Conservation (phyloP, 306 rosid species). For the Carpinus viminea region DNA sequence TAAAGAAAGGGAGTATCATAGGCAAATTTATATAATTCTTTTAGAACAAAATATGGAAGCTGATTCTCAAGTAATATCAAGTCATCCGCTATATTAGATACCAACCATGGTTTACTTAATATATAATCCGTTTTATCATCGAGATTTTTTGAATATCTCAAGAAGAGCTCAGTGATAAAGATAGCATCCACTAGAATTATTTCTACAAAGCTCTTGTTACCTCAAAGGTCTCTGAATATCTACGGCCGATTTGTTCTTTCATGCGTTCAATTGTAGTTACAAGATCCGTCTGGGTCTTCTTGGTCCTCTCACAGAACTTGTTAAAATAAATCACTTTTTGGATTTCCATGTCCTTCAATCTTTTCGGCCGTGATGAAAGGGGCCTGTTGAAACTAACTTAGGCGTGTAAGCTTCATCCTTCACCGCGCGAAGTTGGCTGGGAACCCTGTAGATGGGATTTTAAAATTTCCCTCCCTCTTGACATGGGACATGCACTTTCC, state of each 20-base stretch:
- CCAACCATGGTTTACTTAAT: neutral
- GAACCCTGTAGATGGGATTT: slow-evolving; percentile 14
- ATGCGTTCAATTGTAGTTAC: no score
- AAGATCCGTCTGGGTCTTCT: neutral
- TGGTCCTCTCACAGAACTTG: neutral
- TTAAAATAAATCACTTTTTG: neutral
- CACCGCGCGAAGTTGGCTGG: slow-evolving; percentile 21
- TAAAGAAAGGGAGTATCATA: neutral
- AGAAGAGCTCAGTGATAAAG: slow-evolving; percentile 32
- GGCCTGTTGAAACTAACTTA: slow-evolving; percentile 24
- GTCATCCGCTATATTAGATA: slow-evolving; percentile 8
- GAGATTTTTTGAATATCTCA: neutral
- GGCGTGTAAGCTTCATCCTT: slow-evolving; percentile 24
- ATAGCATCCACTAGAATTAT: slow-evolving; percentile 20
- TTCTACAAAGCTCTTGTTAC: neutral
- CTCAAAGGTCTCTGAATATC: neutral
- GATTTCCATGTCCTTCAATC: slow-evolving; percentile 4
- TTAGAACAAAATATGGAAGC: no score
- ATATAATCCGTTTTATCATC: no score
- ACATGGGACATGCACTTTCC: no score
- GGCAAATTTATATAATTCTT: no score
- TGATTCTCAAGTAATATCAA: slow-evolving; percentile 39
- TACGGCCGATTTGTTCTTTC: neutral
- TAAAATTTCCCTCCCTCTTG: no score
- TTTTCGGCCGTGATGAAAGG: slow-evolving; percentile 8